Evolutionary conservation across 495 filamentous ascomycete genomes (phyloP), one percentile per base, ranked within the genome.

Genomic region (Penicillium robsamsonii): DNA sequence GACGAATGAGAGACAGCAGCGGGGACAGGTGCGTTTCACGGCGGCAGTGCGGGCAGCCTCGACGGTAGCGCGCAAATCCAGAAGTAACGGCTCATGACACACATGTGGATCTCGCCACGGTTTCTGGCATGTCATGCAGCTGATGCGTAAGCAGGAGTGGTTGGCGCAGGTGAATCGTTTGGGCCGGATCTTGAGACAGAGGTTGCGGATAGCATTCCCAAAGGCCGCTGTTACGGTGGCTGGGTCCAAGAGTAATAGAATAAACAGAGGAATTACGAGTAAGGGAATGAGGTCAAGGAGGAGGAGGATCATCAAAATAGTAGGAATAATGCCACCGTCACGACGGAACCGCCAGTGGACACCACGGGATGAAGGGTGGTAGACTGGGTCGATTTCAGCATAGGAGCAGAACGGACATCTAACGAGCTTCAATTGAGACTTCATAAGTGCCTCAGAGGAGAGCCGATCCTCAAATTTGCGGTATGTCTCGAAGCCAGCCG

Each of bases 1-100:
- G 70, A 98, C 87, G 65, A 98, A 97, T 15, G 87, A 89, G 24
- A 91, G 85, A 55, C 88, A 84, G 75, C 94, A 98, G 50, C 84
- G 81, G 10, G 94, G 94, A 69, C 94, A 98, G 17, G 92, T 96
- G 40, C 94, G 90, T 72, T 98, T 98, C 59, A 98, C 84, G 13
- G 94, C 94, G 50, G 91, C 85, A 38, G 92, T 93, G 75, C 92
- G 91, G 20, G 92, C 92, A 50, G 87, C 84, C 71, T 97, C 94
- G 53, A 97, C 85, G 56, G 92, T 88, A 5, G 89, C 89, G 27
- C 93, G 88, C 30, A 96, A 82, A 17, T 91, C 86, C 18, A 88
- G 80, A 1, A 73, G 71, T 27, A 85, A 74, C 4, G 82, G 81
- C 50, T 85, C 81, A 66, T 83, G 83, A 69, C 87, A 90, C 49